Base-by-base conservation (phyloP, 192 early-diverging fungal genomes). In the Backusella mclennaniae region DNA sequence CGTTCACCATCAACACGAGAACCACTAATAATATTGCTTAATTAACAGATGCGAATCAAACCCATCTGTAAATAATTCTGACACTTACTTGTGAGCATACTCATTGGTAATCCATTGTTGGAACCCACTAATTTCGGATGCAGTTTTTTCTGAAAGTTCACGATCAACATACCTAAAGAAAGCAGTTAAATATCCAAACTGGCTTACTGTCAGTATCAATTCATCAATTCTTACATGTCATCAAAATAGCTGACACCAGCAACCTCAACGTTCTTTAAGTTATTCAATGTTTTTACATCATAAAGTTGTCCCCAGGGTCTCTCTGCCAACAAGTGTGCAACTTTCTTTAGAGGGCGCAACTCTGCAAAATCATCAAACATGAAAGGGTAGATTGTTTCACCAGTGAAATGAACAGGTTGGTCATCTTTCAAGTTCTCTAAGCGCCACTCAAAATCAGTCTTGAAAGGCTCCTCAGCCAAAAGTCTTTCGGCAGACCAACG, bases 301-400 rank as follows among this genome's bases (percentile, higher is more conserved):
- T 93, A 93, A 9, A 93, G 82, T 42, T 81, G 78, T 11, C 84
- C 85, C 90, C 91, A 91, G 9, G 49, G 63, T 4, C 76, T 79
- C 69, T 89, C 86, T 6, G 90, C 91, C 74, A 93, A 78, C 11
- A 87, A 81, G 11, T 89, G 71, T 0, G 85, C 90, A 2, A 89
- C 89, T 15, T 85, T 82, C 39, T 88, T 88, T n/a, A 91, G 75
- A 31, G 84, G 85, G 7, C 80, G 82, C 52, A 93, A 81, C 69
- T 89, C 87, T 11, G 86, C 82, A 71, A 90, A 93, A 69, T 93
- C 91, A 35, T 93, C 90, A 72, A 93, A 85, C 91, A 93, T 93
- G 84, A 87, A 91, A 52, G 89, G 89, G 46, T 91, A 90, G 76
- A 93, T 87, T 12, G 84, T 87, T 73, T 93, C 91, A 17, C 91